These are phyloP conservation scores for Yamadazyma dendronema DNA, from an alignment of 1,139 yeast genomes.

Conservation along the genomic window DNA sequence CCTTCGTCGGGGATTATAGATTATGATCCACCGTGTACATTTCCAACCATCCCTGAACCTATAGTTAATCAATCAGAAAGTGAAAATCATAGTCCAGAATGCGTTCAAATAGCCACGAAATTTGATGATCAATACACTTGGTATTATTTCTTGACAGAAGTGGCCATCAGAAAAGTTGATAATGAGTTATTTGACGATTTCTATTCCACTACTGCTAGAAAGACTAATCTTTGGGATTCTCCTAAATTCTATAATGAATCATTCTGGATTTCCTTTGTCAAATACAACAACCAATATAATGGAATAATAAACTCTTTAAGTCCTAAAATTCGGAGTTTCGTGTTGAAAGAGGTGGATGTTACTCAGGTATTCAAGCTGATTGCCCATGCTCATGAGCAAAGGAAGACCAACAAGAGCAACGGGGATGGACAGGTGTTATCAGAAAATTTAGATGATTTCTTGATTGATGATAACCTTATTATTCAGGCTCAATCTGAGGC, in stretches of 20 bases:
- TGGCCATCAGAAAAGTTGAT: slow-evolving; percentile 48
- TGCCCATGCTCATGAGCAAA: slow-evolving; percentile 23
- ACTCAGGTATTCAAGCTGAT: slow-evolving; percentile 33
- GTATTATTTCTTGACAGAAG: slow-evolving; percentile 49
- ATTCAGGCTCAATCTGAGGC: slow-evolving; percentile 38
- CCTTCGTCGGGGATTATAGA: slow-evolving; percentile 42
- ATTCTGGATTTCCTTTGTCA: slow-evolving; percentile 33
- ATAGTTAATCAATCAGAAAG: slow-evolving; percentile 17
- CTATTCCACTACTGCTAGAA: slow-evolving; percentile 20
- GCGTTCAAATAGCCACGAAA: slow-evolving; percentile 27
- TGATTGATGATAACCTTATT: slow-evolving; percentile 35
- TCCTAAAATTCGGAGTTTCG: slow-evolving; percentile 34
- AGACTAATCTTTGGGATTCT: slow-evolving; percentile 26
- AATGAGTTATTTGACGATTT: slow-evolving; percentile 43
- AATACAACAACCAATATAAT: slow-evolving; percentile 40
- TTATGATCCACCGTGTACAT: slow-evolving; percentile 40
- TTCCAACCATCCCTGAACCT: slow-evolving; percentile 39
- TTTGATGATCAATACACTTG: slow-evolving; percentile 43
- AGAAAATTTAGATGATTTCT: slow-evolving; percentile 29
- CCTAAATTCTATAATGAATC: slow-evolving; percentile 21
- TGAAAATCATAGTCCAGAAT: slow-evolving; percentile 26
- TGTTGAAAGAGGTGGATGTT: slow-evolving; percentile 33
- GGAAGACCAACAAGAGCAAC: slow-evolving; percentile 7
- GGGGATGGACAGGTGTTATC: slow-evolving; percentile 12
- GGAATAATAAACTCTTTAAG: slow-evolving; percentile 39